phyloP scores from a whole-genome alignment of 768 basidiomycete genomes.

The Tulasnella sp. region DNA sequence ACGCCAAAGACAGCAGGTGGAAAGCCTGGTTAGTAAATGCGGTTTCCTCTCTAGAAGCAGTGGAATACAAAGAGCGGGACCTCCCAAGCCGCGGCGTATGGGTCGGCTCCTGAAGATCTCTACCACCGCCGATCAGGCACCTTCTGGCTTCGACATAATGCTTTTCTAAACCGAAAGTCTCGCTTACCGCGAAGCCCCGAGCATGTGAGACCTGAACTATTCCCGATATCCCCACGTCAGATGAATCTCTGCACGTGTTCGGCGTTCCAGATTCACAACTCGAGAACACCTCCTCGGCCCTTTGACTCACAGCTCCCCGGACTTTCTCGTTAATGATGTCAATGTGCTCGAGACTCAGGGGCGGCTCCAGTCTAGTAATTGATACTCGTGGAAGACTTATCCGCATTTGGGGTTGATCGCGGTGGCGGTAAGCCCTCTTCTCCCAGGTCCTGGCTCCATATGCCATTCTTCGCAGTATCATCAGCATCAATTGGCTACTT shows the following conservation, averaged over 20 bases:
- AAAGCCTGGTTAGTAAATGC: not conserved
- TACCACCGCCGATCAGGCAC: not conserved
- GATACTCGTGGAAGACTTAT: not conserved
- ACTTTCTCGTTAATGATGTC: not conserved
- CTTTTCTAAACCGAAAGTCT: not conserved
- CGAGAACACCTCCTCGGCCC: not conserved
- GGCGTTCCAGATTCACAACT: not conserved
- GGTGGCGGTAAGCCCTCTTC: not conserved
- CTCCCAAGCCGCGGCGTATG: not conserved
- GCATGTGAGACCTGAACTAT: too few species aligned
- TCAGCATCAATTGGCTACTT: not conserved
- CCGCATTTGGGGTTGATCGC: not conserved
- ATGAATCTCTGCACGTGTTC: not conserved
- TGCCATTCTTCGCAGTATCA: not conserved
- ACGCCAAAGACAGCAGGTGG: not conserved
- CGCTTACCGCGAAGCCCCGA: too few species aligned
- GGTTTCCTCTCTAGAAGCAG: not conserved
- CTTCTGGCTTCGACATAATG: not conserved
- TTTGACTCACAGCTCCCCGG: too few species aligned
- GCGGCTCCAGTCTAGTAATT: not conserved
- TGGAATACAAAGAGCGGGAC: not conserved
- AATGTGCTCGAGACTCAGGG: not conserved
- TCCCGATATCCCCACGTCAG: not conserved
- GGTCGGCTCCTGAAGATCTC: not conserved
- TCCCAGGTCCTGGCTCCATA: not conserved